Conservation (phyloP, 768 basidiomycete species). For the Trametes elegans region DNA sequence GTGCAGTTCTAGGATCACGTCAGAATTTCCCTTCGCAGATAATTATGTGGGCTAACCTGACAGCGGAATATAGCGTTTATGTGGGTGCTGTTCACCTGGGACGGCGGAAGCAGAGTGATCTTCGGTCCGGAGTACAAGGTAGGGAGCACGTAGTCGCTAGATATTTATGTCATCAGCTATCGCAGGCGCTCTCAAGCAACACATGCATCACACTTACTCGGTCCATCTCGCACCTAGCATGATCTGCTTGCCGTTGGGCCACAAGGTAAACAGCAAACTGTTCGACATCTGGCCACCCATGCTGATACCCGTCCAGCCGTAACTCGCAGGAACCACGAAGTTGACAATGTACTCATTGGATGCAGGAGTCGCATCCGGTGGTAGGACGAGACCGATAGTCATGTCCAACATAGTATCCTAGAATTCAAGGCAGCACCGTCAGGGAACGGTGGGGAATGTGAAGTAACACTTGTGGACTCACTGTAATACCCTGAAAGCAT, state of each 20-base stretch:
- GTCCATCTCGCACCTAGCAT: conserved; percentile 29
- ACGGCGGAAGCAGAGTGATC: conserved; percentile 27
- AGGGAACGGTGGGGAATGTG: not conserved
- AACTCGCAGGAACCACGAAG: conserved; percentile 25
- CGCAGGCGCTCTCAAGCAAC: too few relatives aligned
- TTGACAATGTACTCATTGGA: conserved; percentile 29
- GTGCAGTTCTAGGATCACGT: conserved; percentile 27
- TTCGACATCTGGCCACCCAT: conserved; percentile 30
- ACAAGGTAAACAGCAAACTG: conserved; percentile 29
- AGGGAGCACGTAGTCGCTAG: conserved; percentile 29
- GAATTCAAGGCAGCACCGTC: not conserved
- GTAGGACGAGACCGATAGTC: conserved; percentile 27
- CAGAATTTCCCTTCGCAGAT: not conserved
- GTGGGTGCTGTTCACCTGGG: conserved; percentile 28
- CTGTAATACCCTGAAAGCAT: conserved; percentile 25
- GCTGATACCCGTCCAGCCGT: conserved; percentile 30
- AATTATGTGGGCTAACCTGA: conserved; percentile 20
- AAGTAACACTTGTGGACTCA: too few relatives aligned
- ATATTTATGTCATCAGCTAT: not conserved
- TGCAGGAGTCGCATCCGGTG: conserved; percentile 23
- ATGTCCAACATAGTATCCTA: conserved; percentile 26
- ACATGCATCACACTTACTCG: conserved; percentile 25
- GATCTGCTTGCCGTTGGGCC: conserved; percentile 25
- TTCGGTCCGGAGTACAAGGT: conserved; percentile 25
- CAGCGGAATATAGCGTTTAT: conserved; percentile 31